Conservation (phyloP, 164 flowering plant species). For the Umbellularia californica region DNA sequence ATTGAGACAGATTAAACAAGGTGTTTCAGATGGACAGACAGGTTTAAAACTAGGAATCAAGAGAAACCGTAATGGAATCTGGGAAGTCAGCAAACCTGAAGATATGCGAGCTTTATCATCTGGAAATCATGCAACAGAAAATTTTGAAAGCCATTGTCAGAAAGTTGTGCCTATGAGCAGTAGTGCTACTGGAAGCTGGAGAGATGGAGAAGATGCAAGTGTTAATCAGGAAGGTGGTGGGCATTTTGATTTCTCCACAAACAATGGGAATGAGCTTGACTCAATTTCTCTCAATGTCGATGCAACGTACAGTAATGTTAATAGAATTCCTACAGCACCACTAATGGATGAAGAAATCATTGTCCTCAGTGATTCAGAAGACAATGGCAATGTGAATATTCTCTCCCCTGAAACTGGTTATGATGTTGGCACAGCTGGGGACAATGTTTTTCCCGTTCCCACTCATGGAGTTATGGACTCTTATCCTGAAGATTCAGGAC, state of each 20-base stretch:
- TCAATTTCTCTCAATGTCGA: constrained; percentile 54
- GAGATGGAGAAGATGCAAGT: constrained; percentile 82
- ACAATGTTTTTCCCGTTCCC: constrained; percentile 35
- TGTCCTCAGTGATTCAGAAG: constrained; percentile 94
- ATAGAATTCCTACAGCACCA: constrained; percentile 34
- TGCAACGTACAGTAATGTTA: constrained; percentile 34
- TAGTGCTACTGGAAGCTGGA: constrained; percentile 82
- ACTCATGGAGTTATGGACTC: constrained; percentile 43
- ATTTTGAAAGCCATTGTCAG: constrained; percentile 28
- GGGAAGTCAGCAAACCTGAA: constrained; percentile 87
- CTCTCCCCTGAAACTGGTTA: constrained; percentile 38
- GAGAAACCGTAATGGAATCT: constrained; percentile 60
- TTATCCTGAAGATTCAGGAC: constrained; percentile 46
- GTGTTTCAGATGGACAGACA: constrained; percentile 54
- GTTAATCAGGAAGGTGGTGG: constrained; percentile 80
- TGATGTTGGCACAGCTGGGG: constrained; percentile 28
- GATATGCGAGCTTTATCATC: constrained; percentile 40
- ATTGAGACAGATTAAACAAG: constrained; percentile 56
- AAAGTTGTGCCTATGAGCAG: constrained; percentile 71
- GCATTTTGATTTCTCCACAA: constrained; percentile 50
- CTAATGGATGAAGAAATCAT: constrained; percentile 58
- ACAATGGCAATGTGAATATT: constrained; percentile 50
- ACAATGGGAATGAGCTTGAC: constrained; percentile 67
- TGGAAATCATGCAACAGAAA: constrained; percentile 35
- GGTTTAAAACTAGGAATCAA: constrained; percentile 67